Evolutionary conservation across 768 basidiomycete species (phyloP), one percentile per base, ranked within the genome.

Genomic region (Lyophyllum decastes): DNA sequence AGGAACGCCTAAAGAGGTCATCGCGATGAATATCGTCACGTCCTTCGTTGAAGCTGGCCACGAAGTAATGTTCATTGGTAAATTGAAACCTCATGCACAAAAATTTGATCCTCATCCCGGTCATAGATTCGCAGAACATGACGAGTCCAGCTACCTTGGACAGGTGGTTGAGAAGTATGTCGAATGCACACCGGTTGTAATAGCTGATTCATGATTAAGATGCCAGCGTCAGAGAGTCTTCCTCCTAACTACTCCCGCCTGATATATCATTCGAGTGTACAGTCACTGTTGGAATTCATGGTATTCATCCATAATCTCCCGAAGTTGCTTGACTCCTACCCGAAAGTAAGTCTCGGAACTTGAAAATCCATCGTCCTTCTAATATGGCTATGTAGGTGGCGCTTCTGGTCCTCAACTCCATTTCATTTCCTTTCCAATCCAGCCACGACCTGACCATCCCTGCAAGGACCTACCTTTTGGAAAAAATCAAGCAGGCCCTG

Each of bases 41-140:
- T 76, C 71, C 2, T 84, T 87, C 54, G 70, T 81, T 2, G 72
- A 81, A 57, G 68, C 73, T 3, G 74, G 74, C 0, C 76, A 83
- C 47, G 78, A 79, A n/a, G 78, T 87, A 5, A 69, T 92, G 21
- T 86, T 90, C 61, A 73, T 87, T 58, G 90, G 90, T 90, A 70
- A 70, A 51, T n/a, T 7, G 22, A 34, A n/a, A 8, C 24, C 45
- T 35, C 4, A 24, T n/a, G 27, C 62, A 49, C 26, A 40, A 24
- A 51, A 46, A 54, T 51, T 45, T 38, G 10, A 17, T 17, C 6
- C 17, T 10, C 8, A 48, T 48, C 17, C 30, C 26, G 24, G 57
- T 45, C 60, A 34, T 66, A 87, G 86, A 77, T 68, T 76, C 72
- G 52, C 75, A 80, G 52, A 78, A 82, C 43, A 79, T 78, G 78